Evolutionary conservation across 106 monocot species (phyloP).

Genomic region (Phalaenopsis aphrodite): DNA sequence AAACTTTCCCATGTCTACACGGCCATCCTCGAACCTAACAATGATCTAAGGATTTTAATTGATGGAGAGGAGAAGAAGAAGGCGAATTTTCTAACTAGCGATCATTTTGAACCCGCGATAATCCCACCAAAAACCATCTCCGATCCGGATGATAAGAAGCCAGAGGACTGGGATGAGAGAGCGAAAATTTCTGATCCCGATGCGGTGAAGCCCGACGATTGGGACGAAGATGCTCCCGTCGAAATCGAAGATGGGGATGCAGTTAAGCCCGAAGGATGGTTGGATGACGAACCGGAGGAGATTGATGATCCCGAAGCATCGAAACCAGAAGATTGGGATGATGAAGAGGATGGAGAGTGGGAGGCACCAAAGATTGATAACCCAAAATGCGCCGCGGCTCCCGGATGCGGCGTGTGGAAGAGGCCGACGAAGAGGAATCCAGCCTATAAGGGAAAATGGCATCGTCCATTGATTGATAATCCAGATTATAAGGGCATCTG

Average conservation of each 20-base stretch:
- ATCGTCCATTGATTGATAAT: constrained; percentile 72
- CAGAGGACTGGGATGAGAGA: constrained; percentile 90
- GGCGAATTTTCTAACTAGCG: constrained; percentile 49
- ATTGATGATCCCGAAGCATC: constrained; percentile 65
- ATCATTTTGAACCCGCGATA: constrained; percentile 75
- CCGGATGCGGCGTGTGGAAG: constrained; percentile 92
- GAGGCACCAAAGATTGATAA: constrained; percentile 75
- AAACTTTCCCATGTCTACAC: constrained; percentile 74
- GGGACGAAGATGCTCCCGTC: constrained; percentile 88
- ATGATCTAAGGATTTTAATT: constrained; percentile 54
- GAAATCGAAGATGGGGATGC: constrained; percentile 73
- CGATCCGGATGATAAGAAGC: constrained; percentile 84
- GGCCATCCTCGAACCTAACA: constrained; percentile 61
- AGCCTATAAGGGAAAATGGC: constrained; percentile 88
- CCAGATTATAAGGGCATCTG: constrained; percentile 66
- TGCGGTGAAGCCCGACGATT: constrained; percentile 82
- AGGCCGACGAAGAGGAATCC: constrained; percentile 69
- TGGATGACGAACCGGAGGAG: constrained; percentile 88
- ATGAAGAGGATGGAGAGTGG: constrained; percentile 67
- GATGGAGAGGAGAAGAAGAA: constrained; percentile 86
- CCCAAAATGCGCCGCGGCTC: constrained; percentile 60
- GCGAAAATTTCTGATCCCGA: constrained; percentile 68
- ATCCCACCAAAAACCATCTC: constrained; percentile 69
- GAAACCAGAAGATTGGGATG: constrained; percentile 68
- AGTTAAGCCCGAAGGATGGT: constrained; percentile 82